These are phyloP conservation scores for Sanghuangporus baumii DNA, from an alignment of 1,284 basidiomycete species.

Conservation along the genomic window DNA sequence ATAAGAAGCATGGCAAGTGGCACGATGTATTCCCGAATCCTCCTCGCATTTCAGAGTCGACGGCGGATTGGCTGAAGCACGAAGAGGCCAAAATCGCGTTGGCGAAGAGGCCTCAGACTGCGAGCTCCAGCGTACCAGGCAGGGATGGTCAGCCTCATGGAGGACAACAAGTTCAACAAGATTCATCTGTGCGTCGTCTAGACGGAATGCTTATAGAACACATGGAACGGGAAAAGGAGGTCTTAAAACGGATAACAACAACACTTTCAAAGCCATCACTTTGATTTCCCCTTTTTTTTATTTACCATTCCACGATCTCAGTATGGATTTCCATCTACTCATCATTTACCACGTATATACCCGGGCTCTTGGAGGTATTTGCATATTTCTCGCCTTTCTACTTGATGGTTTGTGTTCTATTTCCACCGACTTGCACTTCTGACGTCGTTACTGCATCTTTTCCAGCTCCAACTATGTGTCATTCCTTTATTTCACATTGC, in stretches of 20 bases:
- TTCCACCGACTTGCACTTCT: not conserved
- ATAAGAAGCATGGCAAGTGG: constrained; percentile 8
- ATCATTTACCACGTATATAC: constrained; percentile 7
- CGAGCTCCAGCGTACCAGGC: not conserved
- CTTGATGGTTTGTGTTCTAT: constrained; percentile 2
- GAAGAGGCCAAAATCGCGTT: not conserved
- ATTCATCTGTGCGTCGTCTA: constrained; percentile 54
- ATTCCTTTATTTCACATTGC: constrained; percentile 12
- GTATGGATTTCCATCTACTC: constrained; percentile 2
- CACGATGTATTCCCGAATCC: not conserved
- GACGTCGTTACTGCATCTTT: not conserved
- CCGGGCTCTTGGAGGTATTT: constrained; percentile 16
- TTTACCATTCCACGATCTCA: not conserved
- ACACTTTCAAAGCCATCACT: constrained; percentile 29
- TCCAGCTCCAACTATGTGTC: not conserved
- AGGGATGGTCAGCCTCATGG: not conserved
- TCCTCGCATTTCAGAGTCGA: constrained; percentile 11
- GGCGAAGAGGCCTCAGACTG: constrained; percentile 4
- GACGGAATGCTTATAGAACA: constrained; percentile 73
- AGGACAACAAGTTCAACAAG: constrained; percentile 31
- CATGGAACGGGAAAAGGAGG: constrained; percentile 65
- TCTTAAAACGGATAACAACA: constrained; percentile 61
- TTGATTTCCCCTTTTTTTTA: not conserved
- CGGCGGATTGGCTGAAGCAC: constrained; percentile 10
- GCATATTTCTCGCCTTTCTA: constrained; percentile 7